Evolutionary conservation across 148 eudicot genomes (phyloP), one percentile per base, ranked within the genome.

Genomic region (Rhododendron vialii): DNA sequence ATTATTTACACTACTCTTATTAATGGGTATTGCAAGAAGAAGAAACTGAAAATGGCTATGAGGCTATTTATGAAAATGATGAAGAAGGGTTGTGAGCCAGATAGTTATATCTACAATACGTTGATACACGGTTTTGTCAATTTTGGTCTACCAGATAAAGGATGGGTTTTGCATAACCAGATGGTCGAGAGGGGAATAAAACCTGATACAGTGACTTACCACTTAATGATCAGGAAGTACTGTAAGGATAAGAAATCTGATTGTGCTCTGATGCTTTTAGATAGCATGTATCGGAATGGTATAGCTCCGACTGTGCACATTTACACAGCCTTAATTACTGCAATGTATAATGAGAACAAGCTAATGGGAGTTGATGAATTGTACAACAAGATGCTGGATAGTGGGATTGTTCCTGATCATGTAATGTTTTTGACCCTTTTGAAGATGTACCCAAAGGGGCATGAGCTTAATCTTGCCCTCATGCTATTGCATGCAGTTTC

Each of bases 1-100:
- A 75, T 85, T 48, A 83, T 91, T 88, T 90, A 89, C 41, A 90
- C 93, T 28, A 76, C 61, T 84, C 84, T 91, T 5, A 88, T 91
- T 84, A 57, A 83, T 82, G 89, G 85, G 22, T 91, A 91, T 76
- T 89, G 90, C 80, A 91, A 87, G 84, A 83, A 22, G 24, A 88
- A 88, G 86, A 91, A 90, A 83, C 63, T 91, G 87, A 87, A 90
- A 82, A 89, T 87, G 93, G 91, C 91, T 41, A 88, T 87, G 88
- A 88, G 89, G 85, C 45, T 91, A 28, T 90, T 89, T 84, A 55
- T 88, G 36, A 89, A 75, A 77, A 91, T 91, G 93, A 78, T 88
- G 13, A 91, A 91, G 80, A 87, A 59, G 59, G 86, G 86, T 28
- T 89, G 89, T 82, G 87, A 91, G 69, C 91, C 89, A 2, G 93